Evolutionary conservation across 140 eudicot species (phyloP).

Genomic region (Erigeron philadelphicus): DNA sequence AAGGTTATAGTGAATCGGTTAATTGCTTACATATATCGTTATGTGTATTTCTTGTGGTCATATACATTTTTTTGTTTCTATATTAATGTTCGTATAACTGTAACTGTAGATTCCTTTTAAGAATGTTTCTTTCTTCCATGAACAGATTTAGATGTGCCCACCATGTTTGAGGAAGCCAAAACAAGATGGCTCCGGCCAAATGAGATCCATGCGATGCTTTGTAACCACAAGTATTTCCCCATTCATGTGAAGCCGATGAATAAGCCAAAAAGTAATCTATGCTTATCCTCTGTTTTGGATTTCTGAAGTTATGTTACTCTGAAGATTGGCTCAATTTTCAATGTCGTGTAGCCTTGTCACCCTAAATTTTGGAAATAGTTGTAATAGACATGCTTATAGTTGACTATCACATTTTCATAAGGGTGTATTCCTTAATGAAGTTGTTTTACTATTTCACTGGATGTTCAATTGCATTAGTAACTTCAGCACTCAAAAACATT

Average conservation of each 20-base stretch:
- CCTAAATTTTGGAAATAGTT: neutral
- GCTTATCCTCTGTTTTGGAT: constrained; percentile 16
- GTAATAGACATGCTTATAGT: neutral
- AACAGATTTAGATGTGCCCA: constrained; percentile 70
- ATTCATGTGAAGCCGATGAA: constrained; percentile 70
- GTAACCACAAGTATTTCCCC: constrained; percentile 62
- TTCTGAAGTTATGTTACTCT: constrained; percentile 19
- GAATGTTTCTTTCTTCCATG: constrained; percentile 19
- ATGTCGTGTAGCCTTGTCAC: neutral
- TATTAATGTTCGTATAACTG: constrained; percentile 15
- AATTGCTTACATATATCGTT: neutral
- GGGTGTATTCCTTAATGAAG: constrained; percentile 10
- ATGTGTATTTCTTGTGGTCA: constrained; percentile 12
- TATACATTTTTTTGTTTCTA: neutral
- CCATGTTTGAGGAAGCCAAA: constrained; percentile 81
- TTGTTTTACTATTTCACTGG: constrained; percentile 1
- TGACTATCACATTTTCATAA: constrained; percentile 5
- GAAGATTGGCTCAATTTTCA: neutral
- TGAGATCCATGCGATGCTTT: constrained; percentile 90
- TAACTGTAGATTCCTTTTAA: neutral
- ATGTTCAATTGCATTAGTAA: neutral
- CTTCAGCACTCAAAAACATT: neutral
- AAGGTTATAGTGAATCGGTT: constrained; percentile 6
- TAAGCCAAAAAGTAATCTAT: constrained; percentile 54
- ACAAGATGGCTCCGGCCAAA: constrained; percentile 91